Percentiles rank a stretch among this genome's conserved stretches.
phyloP scores from a whole-genome alignment of 805 yeast genomes.

The Phaffomyces opuntiae region DNA sequence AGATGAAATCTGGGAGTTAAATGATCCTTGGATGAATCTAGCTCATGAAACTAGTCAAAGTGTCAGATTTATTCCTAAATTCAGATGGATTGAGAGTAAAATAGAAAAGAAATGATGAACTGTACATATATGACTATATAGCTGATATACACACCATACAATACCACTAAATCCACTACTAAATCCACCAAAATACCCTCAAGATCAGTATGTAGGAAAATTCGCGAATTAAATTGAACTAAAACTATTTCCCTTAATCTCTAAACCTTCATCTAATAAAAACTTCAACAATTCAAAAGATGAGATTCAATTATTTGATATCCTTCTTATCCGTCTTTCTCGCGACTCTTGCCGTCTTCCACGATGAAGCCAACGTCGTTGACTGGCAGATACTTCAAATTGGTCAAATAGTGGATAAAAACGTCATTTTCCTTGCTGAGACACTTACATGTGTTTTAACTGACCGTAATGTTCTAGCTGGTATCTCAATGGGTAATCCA shows the following conservation, averaged over 20 bases:
- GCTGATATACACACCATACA: no score
- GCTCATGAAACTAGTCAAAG: conserved; percentile 17
- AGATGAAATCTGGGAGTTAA: conserved; percentile 21
- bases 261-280: no score
- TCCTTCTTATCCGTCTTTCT: no score
- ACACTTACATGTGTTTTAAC: conserved; percentile 24
- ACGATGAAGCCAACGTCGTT: conserved; percentile 46
- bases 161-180: no score
- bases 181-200: no score
- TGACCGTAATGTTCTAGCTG: conserved; percentile 23
- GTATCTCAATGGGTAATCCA: conserved; percentile 28
- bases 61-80: conserved; percentile 21
- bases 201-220: no score
- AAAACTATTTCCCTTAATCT: no score
- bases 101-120: no score
- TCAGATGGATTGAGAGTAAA: conserved; percentile 10
- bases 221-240: no score
- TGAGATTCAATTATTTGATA: no score
- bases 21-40: conserved; percentile 21
- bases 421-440: conserved; percentile 13
- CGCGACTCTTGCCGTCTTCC: conserved; percentile 23
- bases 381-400: conserved; percentile 49
- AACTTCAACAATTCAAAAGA: no score
- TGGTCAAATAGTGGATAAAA: conserved; percentile 29
- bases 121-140: no score